Base-by-base conservation (phyloP, 768 basidiomycete genomes). In the Lentinula raphanica region DNA sequence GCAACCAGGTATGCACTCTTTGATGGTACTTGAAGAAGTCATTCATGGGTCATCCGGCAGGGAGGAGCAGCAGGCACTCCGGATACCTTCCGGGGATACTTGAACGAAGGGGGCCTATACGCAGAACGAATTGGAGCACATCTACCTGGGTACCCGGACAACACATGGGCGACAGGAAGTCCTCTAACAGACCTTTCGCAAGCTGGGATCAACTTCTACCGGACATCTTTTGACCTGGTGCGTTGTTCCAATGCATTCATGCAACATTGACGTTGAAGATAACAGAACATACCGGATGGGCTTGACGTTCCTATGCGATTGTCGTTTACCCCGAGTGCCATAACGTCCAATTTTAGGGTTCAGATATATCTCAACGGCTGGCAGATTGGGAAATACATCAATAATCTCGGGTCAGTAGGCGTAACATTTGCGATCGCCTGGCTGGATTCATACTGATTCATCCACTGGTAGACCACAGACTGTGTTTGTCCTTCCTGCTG, bases 331-430 rank as follows among this genome's bases (percentile, higher is more conserved):
- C 78, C 79, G 2, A 77, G 76, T 58, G 66, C 57, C 29, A 71
- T 72, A 11, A 71, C 73, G 1, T 78, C 76, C n/a, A 78, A 79
- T 59, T 80, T 75, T 68, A 75, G 78, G 19, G 74, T 72, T 13
- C 79, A 79, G 59, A 75, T 81, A 36, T 81, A 79, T 59, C 56
- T 80, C 42, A 81, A 81, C 63, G 80, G 80, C 3, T 81, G 78
- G 78, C 77, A 79, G 59, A 58, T 80, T n/a, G 79, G 80, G 8
- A 80, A 81, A 64, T 81, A 79, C 54, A 74, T 76, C 60, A 80
- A 81, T 59, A 79, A 79, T 59, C 72, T 80, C 51, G 79, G 79
- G 78, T 77, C 60, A 53, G 69, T 58, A 23, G 49, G 8, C 25
- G 19, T 27, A n/a, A 13, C 29, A 29, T 40, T 27, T 54, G 21